phyloP scores from a whole-genome alignment of 2,329 filamentous ascomycete species.

The Hypocreales sp. region DNA sequence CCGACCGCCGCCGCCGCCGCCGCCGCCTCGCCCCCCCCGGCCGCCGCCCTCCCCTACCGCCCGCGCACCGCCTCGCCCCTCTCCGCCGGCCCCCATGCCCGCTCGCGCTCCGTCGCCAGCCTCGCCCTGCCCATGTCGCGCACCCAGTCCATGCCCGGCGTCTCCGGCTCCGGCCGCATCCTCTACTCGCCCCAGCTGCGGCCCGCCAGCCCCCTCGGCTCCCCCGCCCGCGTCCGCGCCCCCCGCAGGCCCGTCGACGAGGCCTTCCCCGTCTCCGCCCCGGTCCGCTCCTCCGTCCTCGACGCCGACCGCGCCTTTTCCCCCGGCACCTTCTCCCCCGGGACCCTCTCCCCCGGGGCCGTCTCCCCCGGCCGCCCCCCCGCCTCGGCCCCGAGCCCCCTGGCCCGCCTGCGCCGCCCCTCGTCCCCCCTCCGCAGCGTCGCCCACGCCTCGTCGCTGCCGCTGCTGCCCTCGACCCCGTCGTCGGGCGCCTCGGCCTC shows the following conservation, averaged over 20 bases:
- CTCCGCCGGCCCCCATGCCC: conserved; percentile 32
- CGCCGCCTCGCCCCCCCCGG: conserved; percentile 44
- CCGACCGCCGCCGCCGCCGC: conserved; percentile 48
- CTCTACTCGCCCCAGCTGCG: conserved; percentile 37
- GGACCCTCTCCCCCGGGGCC: too few species aligned
- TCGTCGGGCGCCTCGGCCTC: conserved; percentile 32
- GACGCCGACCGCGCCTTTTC: conserved; percentile 31
- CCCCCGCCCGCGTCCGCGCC: conserved; percentile 33
- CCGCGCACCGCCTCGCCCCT: conserved; percentile 48
- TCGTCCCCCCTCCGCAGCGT: conserved; percentile 40
- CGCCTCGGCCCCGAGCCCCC: conserved; percentile 30
- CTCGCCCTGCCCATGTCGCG: conserved; percentile 42
- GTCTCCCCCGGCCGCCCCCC: too few species aligned
- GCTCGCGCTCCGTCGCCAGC: conserved; percentile 42
- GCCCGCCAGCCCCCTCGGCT: conserved; percentile 37
- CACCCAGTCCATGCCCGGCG: conserved; percentile 48
- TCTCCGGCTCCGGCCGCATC: conserved; percentile 43
- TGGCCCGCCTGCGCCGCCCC: conserved; percentile 29
- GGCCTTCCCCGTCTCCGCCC: conserved; percentile 39
- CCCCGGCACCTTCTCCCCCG: too few species aligned
- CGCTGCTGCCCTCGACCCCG: conserved; percentile 26
- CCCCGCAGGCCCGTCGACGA: conserved; percentile 45
- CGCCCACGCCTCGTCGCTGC: conserved; percentile 21
- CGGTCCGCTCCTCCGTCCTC: conserved; percentile 37
- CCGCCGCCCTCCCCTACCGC: conserved; percentile 36